Evolutionary conservation across 164 flowering plant genomes (phyloP).

Genomic region (Annona squamosa): DNA sequence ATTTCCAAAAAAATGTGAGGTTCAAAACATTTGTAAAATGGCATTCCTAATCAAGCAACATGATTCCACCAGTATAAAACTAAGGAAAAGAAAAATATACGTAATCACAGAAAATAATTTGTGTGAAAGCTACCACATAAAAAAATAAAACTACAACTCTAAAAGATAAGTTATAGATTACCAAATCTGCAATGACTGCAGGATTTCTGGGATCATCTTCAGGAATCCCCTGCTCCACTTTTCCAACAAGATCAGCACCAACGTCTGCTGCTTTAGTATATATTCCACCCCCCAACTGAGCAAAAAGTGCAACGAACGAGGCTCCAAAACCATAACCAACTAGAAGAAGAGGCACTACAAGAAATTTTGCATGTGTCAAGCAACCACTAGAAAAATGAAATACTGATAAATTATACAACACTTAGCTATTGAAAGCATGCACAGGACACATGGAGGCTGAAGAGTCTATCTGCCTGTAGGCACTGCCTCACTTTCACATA

Average conservation of each 20-base stretch:
- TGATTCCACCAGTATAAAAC: neutral
- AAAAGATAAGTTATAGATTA: constrained; percentile 19
- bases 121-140: neutral
- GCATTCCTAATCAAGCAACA: neutral
- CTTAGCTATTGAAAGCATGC: too few species aligned
- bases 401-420: neutral
- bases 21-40: constrained; percentile 1
- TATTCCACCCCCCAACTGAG: constrained; percentile 99
- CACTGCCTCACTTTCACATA: too few species aligned
- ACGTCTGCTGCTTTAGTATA: constrained; percentile 99
- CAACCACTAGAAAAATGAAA: neutral
- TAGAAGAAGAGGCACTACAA: constrained; percentile 94
- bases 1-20: neutral
- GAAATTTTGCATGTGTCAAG: constrained; percentile 6
- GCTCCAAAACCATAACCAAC: constrained; percentile 99
- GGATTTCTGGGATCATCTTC: constrained; percentile 99
- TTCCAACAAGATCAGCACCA: constrained; percentile 99
- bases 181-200: constrained; percentile 99
- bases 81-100: too few species aligned
- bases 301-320: constrained; percentile 98
- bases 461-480: too few species aligned
- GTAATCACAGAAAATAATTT: neutral
- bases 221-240: constrained; percentile 98
- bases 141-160: neutral
- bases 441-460: too few species aligned